These are phyloP conservation scores for Scutellaria barbata DNA, from an alignment of 257 asterid genomes.

Conservation along the genomic window DNA sequence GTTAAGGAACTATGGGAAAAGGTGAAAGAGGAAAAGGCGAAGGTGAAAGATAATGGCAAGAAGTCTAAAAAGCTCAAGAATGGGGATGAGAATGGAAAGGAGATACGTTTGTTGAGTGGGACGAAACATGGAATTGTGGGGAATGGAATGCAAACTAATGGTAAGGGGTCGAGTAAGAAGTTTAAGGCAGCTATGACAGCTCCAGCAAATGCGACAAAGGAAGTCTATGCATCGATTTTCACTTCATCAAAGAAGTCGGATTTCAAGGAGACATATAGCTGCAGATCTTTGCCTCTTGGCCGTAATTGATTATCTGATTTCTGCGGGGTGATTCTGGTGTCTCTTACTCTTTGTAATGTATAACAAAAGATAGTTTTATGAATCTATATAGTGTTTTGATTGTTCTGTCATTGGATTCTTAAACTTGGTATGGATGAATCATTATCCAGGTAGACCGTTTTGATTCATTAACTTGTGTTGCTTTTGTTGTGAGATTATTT, in stretches of 20 bases:
- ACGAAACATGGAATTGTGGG: conserved; percentile 63
- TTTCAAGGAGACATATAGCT: conserved; percentile 82
- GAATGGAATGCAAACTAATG: conserved; percentile 44
- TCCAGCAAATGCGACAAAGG: conserved; percentile 72
- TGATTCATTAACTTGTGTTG: neutral
- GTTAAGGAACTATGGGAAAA: conserved; percentile 73
- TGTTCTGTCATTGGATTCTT: neutral
- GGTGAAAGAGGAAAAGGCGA: conserved; percentile 61
- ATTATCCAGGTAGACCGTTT: neutral
- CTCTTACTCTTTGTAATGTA: conserved; percentile 34
- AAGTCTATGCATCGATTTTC: conserved; percentile 80
- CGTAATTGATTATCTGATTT: conserved; percentile 60
- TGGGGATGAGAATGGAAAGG: conserved; percentile 47
- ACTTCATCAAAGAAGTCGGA: conserved; percentile 81
- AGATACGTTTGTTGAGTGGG: conserved; percentile 56
- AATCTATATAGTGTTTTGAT: conserved; percentile 26
- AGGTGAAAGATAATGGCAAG: conserved; percentile 54
- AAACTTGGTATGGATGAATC: conserved; percentile 3
- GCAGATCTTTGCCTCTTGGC: conserved; percentile 94
- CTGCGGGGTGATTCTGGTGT: conserved; percentile 34
- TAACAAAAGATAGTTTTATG: conserved; percentile 25
- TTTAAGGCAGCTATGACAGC: conserved; percentile 62
- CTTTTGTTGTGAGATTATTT: neutral
- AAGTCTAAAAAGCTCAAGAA: conserved; percentile 66
- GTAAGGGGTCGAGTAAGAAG: conserved; percentile 56